phyloP scores from a whole-genome alignment of 441 rosid genomes.

The Isatis lusitanica region DNA sequence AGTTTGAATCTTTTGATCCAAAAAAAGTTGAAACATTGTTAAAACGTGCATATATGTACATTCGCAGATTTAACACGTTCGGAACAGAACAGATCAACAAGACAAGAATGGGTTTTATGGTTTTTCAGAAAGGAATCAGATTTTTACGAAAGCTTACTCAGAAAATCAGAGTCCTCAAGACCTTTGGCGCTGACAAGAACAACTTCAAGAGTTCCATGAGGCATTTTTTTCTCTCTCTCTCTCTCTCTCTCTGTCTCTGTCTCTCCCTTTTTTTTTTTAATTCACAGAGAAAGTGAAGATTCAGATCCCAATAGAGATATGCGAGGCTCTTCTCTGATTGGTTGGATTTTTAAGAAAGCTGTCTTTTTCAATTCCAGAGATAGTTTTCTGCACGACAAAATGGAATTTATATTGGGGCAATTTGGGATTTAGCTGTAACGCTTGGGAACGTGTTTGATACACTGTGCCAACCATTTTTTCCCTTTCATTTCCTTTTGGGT shows the following conservation, averaged over 20 bases:
- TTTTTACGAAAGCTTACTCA: conserved; percentile 34
- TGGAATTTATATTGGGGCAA: not conserved
- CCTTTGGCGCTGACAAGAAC: conserved; percentile 59
- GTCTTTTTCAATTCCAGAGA: not conserved
- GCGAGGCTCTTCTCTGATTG: conserved; percentile 31
- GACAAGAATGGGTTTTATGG: not conserved
- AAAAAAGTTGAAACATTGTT: not conserved
- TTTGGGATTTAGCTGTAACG: not conserved
- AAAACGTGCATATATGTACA: conserved; percentile 1
- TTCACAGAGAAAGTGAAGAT: conserved; percentile 19
- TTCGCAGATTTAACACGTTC: conserved; percentile 10
- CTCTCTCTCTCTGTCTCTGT: too few relatives aligned
- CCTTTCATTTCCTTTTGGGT: not conserved
- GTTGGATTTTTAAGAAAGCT: conserved; percentile 4
- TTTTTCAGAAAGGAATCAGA: not conserved
- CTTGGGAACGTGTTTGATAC: not conserved
- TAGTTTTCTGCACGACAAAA: conserved; percentile 26
- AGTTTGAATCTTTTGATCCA: conserved; percentile 10
- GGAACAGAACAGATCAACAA: conserved; percentile 9
- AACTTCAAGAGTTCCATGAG: conserved; percentile 53
- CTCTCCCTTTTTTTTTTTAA: not conserved
- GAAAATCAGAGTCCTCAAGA: conserved; percentile 45
- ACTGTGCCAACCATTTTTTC: not conserved
- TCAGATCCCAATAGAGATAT: conserved; percentile 29
- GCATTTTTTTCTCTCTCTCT: conserved; percentile 36